phyloP scores from a whole-genome alignment of 2,329 filamentous ascomycete genomes.

The Didymella keratinophila region DNA sequence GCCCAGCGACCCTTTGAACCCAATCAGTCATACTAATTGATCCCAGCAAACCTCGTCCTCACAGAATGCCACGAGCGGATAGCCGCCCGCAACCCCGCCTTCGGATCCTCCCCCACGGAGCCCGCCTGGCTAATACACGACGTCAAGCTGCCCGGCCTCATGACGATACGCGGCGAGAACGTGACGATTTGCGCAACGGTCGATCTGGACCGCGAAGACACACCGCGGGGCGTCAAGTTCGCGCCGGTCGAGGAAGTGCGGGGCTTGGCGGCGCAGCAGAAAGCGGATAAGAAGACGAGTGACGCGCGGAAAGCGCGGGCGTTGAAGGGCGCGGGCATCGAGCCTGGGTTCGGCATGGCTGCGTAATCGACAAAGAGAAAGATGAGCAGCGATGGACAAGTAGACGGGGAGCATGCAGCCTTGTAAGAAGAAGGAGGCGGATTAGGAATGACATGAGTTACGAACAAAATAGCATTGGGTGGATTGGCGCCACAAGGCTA shows the following conservation, averaged over 20 bases:
- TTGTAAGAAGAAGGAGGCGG: not conserved
- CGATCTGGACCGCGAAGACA: slow-evolving; percentile 94
- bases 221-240: slow-evolving; percentile 74
- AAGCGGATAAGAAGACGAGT: slow-evolving; percentile 71
- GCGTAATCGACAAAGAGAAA: slow-evolving; percentile 10
- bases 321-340: slow-evolving; percentile 60
- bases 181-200: slow-evolving; percentile 96
- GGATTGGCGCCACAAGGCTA: slow-evolving; percentile 8
- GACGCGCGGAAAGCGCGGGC: slow-evolving; percentile 70
- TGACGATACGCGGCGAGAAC: slow-evolving; percentile 94
- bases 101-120: slow-evolving; percentile 29
- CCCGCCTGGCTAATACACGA: slow-evolving; percentile 76
- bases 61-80: slow-evolving; percentile 92
- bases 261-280: slow-evolving; percentile 74
- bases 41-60: slow-evolving; percentile 86
- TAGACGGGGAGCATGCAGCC: not conserved
- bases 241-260: slow-evolving; percentile 75
- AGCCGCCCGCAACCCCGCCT: slow-evolving; percentile 66
- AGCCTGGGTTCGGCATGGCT: slow-evolving; percentile 76
- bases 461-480: slow-evolving; percentile 12
- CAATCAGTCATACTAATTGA: slow-evolving; percentile 16
- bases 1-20: not conserved
- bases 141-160: slow-evolving; percentile 82
- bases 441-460: slow-evolving; percentile 9
- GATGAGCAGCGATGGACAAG: not conserved